Conservation (phyloP, 148 eudicot genomes). For the Heliosperma pusillum region DNA sequence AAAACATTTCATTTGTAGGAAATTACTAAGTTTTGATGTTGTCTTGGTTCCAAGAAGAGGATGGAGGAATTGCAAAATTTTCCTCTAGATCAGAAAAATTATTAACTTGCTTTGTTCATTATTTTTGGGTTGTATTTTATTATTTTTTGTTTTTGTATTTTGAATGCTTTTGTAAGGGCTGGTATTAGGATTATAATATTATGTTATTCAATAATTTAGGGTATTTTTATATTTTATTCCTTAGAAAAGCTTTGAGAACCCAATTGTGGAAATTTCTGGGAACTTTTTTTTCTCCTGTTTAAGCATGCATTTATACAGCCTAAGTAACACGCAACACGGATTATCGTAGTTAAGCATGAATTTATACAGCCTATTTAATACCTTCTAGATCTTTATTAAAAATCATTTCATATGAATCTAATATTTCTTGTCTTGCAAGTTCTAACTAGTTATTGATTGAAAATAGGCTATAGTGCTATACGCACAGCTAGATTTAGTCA, state of each 20-base stretch:
- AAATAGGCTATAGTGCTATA: neutral
- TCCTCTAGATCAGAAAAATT: no score
- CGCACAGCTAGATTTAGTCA: neutral
- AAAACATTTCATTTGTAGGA: no score
- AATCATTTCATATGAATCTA: neutral
- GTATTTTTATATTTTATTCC: neutral
- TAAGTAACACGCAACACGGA: slow-evolving; percentile 1
- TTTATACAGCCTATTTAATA: slow-evolving; percentile 1
- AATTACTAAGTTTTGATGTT: no score
- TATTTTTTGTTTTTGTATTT: no score
- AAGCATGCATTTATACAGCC: neutral
- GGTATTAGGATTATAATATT: no score
- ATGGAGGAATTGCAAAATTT: no score
- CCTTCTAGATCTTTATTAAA: neutral
- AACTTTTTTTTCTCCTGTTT: neutral
- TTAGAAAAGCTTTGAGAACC: no score
- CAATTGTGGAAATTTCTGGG: no score
- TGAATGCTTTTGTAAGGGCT: no score
- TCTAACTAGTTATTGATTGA: neutral
- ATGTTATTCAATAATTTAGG: neutral
- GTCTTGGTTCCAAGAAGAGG: no score
- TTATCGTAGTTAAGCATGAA: neutral
- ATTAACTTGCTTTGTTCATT: no score
- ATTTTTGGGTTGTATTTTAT: no score
- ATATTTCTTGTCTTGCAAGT: neutral